A percentile compares a stretch with the other conserved stretches of the same genome.
phyloP scores from a whole-genome alignment of 352 stramenopile species.

The Pythium brassicae region DNA sequence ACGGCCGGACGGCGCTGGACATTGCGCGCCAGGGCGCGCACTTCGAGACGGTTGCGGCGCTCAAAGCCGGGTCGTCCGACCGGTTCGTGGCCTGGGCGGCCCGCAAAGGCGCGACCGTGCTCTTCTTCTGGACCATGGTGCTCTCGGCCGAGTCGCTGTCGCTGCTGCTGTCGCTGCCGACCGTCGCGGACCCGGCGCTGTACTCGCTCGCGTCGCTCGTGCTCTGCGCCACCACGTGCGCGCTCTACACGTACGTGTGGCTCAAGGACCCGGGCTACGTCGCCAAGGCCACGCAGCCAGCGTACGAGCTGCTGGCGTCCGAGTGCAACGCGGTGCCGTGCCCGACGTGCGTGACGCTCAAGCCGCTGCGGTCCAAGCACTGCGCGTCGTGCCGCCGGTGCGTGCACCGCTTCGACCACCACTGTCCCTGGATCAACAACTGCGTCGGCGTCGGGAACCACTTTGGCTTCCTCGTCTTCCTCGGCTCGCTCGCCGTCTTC shows the following conservation, averaged over 20 bases:
- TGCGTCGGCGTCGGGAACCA: slow-evolving; percentile 77
- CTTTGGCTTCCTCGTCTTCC: slow-evolving; percentile 68
- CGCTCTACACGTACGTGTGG: slow-evolving; percentile 76
- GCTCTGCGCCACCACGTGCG: slow-evolving; percentile 39
- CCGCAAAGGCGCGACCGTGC: slow-evolving; percentile 46
- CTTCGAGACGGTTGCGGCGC: slow-evolving; percentile 54
- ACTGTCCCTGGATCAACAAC: slow-evolving; percentile 87
- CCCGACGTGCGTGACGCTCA: slow-evolving; percentile 73
- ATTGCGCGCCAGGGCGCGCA: slow-evolving; percentile 69
- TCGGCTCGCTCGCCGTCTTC: slow-evolving; percentile 40
- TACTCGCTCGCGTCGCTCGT: slow-evolving; percentile 30
- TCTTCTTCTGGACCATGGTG: slow-evolving; percentile 73
- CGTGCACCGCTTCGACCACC: slow-evolving; percentile 80
- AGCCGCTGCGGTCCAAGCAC: slow-evolving; percentile 76
- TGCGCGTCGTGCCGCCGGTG: slow-evolving; percentile 75
- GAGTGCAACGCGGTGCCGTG: slow-evolving; percentile 66
- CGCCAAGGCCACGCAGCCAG: slow-evolving; percentile 44
- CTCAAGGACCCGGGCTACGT: slow-evolving; percentile 77
- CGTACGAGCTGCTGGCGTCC: slow-evolving; percentile 70
- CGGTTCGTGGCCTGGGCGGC: slow-evolving; percentile 63
- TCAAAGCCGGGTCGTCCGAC: slow-evolving; percentile 68
- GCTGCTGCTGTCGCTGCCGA: slow-evolving; percentile 54
- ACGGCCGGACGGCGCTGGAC: slow-evolving; percentile 67
- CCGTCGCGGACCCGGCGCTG: slow-evolving; percentile 18
- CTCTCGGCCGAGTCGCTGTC: slow-evolving; percentile 40